Base-by-base conservation (phyloP, 164 flowering plant genomes). In the Macadamia integrifolia region DNA sequence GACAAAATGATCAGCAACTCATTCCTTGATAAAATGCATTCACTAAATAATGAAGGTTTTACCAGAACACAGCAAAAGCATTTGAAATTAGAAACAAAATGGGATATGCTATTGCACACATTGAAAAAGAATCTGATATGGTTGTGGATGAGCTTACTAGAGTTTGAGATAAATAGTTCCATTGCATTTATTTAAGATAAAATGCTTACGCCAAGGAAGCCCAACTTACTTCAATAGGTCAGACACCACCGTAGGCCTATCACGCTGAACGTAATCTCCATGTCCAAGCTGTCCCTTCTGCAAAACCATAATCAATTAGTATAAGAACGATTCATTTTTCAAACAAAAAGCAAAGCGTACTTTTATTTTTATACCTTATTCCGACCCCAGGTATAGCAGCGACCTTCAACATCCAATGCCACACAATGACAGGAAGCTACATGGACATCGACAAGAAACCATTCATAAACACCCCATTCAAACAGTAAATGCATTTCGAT, bases 281-380 rank as follows among this genome's bases (percentile, higher is more conserved):
- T 92, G 99, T 58, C 99, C 99, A 76, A 95, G 78, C 65, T 95
- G 99, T 35, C 99, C 99, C 71, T 71, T 95, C 99, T 95, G 88
- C 78, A 76, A 13, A 73, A 13, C 61, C 44, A 73, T 29, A 62
- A 23, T 61, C 64, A 59, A 68, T 43, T 0, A 72, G 46, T 49
- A 60, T 9, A 53, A 48, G 9, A 31, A 43, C 28, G 70, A 23
- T 32, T 2, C 46, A 43, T 6, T 35, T 18, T 23, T 23, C 23
- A 57, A 59, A 61, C 35, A 3, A 50, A 2, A 42, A 18, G 57
- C 29, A 56, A 57, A 2, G n/a, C 1, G n/a, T 13, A 62, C 23
- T 18, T 23, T 40, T 55, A 10, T 13, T 42, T 14, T 11, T 79
- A 69, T 80, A 77, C 99, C 86, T 89, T 93, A 75, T 95, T 95